Evolutionary conservation across 441 rosid genomes (phyloP).

Genomic region (Corymbia calophylla): DNA sequence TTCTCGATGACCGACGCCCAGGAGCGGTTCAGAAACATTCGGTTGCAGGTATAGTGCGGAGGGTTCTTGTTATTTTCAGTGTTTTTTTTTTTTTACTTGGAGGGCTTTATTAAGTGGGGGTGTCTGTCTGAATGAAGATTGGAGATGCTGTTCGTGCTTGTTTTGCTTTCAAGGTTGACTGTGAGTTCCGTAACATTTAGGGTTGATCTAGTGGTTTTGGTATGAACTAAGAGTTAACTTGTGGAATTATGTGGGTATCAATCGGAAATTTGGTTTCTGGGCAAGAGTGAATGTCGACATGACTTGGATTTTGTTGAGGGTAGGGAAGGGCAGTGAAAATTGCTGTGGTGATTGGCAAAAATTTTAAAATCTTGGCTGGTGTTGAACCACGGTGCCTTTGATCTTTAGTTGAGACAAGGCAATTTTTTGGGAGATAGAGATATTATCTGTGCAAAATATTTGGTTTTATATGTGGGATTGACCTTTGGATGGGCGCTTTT

Average conservation of each 20-base stretch:
- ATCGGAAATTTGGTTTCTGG: not conserved
- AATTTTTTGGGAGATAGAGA: not conserved
- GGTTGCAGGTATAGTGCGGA: slow-evolving; percentile 34
- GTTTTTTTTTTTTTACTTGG: not conserved
- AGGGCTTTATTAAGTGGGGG: not conserved
- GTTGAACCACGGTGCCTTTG: not conserved
- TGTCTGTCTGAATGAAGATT: not conserved
- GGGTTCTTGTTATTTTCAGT: not conserved
- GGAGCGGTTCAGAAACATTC: slow-evolving; percentile 74
- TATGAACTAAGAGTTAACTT: not conserved
- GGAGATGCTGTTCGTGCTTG: not conserved
- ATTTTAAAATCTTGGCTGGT: not conserved
- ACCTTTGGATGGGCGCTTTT: not conserved
- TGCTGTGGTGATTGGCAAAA: not conserved
- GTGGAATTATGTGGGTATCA: not conserved
- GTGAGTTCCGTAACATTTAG: not conserved
- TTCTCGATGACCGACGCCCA: slow-evolving; percentile 61
- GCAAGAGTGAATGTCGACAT: not conserved
- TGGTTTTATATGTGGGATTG: not conserved
- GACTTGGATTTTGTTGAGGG: not conserved
- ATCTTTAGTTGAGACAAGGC: not conserved
- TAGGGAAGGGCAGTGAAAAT: not conserved
- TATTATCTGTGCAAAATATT: not conserved
- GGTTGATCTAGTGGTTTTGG: not conserved
- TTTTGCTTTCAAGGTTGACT: not conserved